phyloP scores from a whole-genome alignment of 768 basidiomycete genomes.

The Leccinum arenicola region DNA sequence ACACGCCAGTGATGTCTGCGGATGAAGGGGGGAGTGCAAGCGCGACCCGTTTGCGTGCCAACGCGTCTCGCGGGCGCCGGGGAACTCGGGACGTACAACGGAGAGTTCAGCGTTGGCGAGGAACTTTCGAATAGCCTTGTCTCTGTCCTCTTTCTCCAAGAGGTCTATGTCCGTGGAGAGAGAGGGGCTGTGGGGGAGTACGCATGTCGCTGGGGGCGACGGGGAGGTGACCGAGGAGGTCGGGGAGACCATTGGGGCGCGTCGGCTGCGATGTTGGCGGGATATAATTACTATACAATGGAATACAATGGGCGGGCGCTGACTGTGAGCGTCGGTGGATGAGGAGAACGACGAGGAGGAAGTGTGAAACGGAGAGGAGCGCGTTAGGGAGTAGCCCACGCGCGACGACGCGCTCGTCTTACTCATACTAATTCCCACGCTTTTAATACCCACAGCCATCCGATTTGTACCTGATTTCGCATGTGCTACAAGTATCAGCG shows the following conservation, averaged over 20 bases:
- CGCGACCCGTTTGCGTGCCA: conserved; percentile 28
- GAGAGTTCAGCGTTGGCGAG: conserved; percentile 76
- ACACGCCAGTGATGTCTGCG: background rate
- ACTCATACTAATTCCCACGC: conserved; percentile 36
- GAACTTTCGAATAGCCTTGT: conserved; percentile 72
- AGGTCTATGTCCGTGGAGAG: conserved; percentile 40
- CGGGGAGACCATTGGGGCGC: conserved; percentile 67
- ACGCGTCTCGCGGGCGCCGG: conserved; percentile 46
- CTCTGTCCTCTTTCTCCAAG: conserved; percentile 55
- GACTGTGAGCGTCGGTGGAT: conserved; percentile 6
- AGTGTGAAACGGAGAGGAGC: conserved; percentile 37
- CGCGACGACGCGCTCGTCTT: conserved; percentile 39
- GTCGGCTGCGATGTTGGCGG: conserved; percentile 15
- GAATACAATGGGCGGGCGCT: conserved; percentile 13
- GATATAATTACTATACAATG: conserved; percentile 17
- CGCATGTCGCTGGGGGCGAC: conserved; percentile 70
- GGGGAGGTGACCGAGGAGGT: conserved; percentile 81
- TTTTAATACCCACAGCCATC: conserved; percentile 21
- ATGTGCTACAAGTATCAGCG: background rate
- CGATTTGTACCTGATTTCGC: conserved; percentile 17
- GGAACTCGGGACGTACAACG: conserved; percentile 55
- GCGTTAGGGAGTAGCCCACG: conserved; percentile 35
- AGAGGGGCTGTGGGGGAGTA: conserved; percentile 42
- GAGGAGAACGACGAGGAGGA: conserved; percentile 29
- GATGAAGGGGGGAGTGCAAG: conserved; percentile 11